Evolutionary conservation across 768 basidiomycete species (phyloP), one percentile per base, ranked within the genome.

Genomic region (Boletus rubroflammeus): DNA sequence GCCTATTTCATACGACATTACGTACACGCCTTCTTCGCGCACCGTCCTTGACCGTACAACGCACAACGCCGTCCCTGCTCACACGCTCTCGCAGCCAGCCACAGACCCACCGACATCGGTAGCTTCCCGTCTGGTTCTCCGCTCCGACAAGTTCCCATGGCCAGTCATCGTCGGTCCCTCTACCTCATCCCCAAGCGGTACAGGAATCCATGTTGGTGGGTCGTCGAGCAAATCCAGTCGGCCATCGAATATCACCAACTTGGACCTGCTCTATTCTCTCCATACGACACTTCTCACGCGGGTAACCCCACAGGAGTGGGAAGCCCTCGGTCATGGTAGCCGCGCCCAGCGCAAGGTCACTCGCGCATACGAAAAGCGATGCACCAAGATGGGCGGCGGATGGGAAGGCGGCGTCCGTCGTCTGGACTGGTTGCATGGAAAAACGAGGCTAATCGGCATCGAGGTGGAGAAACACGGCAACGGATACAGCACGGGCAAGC

Each of bases 331-430:
- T 0, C 71, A 77, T 46, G 78, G 79, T 13, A 81, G 79, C 59
- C 75, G 77, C 3, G 74, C 75, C 25, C 85, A 87, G 64, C 77
- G 82, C 46, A 80, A 79, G 57, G 78, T 83, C 17, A 76, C 83
- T 17, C 74, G 74, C 26, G 83, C 84, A 32, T 88, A 86, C 60
- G 81, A 86, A 65, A 76, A 76, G 57, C 73, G 86, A 31, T 88
- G 86, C 55, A 71, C 73, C 51, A 76, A 74, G 59, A 76, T 80
- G 84, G 84, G 83, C 26, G 84, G 81, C 2, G 84, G 82, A 13
- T 85, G 84, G 84, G 83, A 85, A 26, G 76, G 76, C 19, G 86
- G 86, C n/a, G 82, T 88, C 28, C 76, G 83, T 43, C 72, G 86
- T 47, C 67, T 87, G 14, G 86, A 88, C 70, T 86, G 81, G 78